Base-by-base conservation (phyloP, 345 rosid species). In the Arabis alpina region DNA sequence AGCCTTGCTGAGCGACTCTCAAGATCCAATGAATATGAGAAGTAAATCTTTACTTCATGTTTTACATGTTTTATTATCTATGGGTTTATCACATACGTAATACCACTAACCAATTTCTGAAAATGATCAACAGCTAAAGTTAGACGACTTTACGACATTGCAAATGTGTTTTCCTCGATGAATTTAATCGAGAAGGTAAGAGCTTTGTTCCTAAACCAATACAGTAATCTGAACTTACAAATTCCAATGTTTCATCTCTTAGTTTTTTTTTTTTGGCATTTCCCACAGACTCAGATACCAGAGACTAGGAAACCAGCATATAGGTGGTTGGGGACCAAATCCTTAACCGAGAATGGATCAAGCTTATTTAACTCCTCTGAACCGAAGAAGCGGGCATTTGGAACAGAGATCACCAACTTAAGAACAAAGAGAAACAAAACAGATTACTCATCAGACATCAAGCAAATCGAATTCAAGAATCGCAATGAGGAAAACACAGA, bases 61-160 rank as follows among this genome's bases (percentile, higher is more conserved):
- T 55, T 36, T 24, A 28, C 8, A 47, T 41, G 2, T 54, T 54
- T 77, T 41, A 61, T 40, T 24, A 60, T 42, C 40, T 24, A 63
- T 72, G 54, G 2, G 37, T 34, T 48, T 42, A 49, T 13, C 16
- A 6, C 66, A 58, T 34, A 40, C 16, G 52, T 32, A 5, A 32
- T 19, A 19, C 23, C 23, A 19, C 23, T 19, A 32, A 1, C 1
- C 6, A 7, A 7, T 5, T 32, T 32, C 36, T 63, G 62, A 28
- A 52, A 50, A 27, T 42, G 66, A 24, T 71, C 14, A 55, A 81
- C 93, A 91, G 97, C 97, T 64, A 91, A 91, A 82, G 84, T 88
- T 54, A 84, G 97, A 77, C 81, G 97, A 43, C 80, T 88, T 7
- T 88, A 91, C 70, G 97, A 91, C 82, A 87, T 91, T 66, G 96